Base-by-base conservation (phyloP, 106 monocot species). In the Platanthera guangdongensis region DNA sequence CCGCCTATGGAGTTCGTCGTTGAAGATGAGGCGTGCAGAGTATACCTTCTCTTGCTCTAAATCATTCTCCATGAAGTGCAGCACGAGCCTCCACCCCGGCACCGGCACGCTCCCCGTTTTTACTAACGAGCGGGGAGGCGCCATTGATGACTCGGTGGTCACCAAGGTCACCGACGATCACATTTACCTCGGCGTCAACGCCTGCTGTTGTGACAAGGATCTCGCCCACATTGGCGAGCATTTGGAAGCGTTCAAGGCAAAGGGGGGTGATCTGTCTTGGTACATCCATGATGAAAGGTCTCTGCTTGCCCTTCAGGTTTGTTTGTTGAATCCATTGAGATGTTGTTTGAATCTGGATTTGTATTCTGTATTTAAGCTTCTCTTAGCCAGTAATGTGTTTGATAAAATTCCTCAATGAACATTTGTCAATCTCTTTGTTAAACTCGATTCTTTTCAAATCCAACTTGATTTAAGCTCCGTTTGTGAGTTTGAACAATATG, bases 171-270 rank as follows among this genome's bases (percentile, higher is more conserved):
- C 32, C 0, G 90, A 93, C 7, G 82, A 85, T 46, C 93, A 90
- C 57, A 73, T 96, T 50, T 96, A 96, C 76, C 75, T 96, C 39
- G 95, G 93, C 28, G 93, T 96, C 9, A 96, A 96, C 67, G 95
- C 95, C 4, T 92, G 95, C 18, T 96, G 95, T 72, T 84, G 95
- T 77, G 95, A 93, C 32, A 96, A 93, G 88, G 95, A 96, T 76
- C 75, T 96, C 18, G 90, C 85, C 5, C 95, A 96, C 78, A 96
- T 96, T 19, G 95, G 93, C 53, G 88, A 63, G 51, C 93, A 96
- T 52, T 84, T 96, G 95, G 95, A 96, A 81, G 80, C 74, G 0
- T 96, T 96, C 75, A 87, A 84, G 80, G 74, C 75, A 3, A 96
- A 96, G 74, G 95, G 95, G 0, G 85, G 87, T 8, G 89, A 93